Evolutionary conservation across 2,329 filamentous ascomycete genomes (phyloP).

Genomic region (Neodidymelliopsis sp.): DNA sequence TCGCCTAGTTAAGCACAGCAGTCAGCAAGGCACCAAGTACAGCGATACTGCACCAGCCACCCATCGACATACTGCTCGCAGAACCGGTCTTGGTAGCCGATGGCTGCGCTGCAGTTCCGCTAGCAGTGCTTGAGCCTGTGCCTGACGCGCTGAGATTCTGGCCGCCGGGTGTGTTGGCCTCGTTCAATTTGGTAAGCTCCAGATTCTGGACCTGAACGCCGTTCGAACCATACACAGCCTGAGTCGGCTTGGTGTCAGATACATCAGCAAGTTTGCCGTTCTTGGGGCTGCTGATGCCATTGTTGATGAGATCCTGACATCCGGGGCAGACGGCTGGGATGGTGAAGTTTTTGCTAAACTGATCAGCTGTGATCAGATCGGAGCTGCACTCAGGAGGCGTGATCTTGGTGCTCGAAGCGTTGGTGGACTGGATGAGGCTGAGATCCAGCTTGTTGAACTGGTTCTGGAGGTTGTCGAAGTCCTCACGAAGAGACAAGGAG

Average conservation of each 20-base stretch:
- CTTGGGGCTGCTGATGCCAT: conserved; percentile 73
- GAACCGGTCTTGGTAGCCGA: conserved; percentile 28
- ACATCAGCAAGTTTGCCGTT: conserved; percentile 65
- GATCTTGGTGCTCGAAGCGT: conserved; percentile 63
- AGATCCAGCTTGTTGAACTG: conserved; percentile 81
- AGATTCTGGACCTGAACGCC: conserved; percentile 69
- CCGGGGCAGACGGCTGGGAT: conserved; percentile 73
- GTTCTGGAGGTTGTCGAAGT: conserved; percentile 72
- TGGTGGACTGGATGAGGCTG: conserved; percentile 68
- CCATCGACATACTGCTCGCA: conserved; percentile 17
- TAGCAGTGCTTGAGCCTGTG: conserved; percentile 8
- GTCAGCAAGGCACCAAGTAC: conserved; percentile 16
- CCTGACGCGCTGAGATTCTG: conserved; percentile 36
- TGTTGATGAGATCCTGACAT: conserved; percentile 76
- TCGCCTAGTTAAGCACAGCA: conserved; percentile 16
- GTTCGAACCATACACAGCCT: conserved; percentile 64
- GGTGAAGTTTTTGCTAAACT: conserved; percentile 81
- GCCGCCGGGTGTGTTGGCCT: conserved; percentile 64
- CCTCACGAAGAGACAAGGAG: conserved; percentile 52
- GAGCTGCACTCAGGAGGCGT: conserved; percentile 69
- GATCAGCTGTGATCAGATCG: conserved; percentile 68
- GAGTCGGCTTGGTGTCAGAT: conserved; percentile 61
- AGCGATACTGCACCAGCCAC: conserved; percentile 16
- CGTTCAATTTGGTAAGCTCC: conserved; percentile 62
- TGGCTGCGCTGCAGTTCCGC: conserved; percentile 24